Evolutionary conservation across 495 filamentous ascomycete species (phyloP).

Genomic region (Penicillium dipodomyicola): DNA sequence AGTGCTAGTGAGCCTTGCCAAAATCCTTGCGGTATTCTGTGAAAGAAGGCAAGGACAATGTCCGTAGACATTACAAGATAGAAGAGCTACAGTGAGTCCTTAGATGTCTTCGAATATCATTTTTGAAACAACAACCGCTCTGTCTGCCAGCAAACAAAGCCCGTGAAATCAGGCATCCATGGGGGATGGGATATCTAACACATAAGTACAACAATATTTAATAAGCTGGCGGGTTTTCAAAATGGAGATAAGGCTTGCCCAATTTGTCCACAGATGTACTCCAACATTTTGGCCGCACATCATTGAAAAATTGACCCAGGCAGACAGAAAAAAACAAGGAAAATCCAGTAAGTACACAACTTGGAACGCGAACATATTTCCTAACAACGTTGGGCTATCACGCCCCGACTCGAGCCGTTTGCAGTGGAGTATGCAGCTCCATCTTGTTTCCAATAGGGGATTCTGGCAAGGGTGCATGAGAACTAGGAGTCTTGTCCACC

Average conservation of each 20-base stretch:
- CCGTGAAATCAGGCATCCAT: no score
- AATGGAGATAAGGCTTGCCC: neutral
- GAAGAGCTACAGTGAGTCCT: no score
- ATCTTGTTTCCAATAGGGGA: slow-evolving; percentile 9
- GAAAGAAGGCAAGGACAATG: no score
- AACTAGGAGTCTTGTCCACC: slow-evolving; percentile 10
- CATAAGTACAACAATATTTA: no score
- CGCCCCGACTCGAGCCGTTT: slow-evolving; percentile 12
- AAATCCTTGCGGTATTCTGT: no score
- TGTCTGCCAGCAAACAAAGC: no score
- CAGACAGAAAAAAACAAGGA: neutral
- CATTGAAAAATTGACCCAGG: neutral
- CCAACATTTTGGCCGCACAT: neutral
- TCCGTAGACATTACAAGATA: no score
- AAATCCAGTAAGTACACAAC: neutral
- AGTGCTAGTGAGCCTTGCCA: neutral
- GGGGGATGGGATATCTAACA: no score
- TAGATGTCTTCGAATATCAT: no score
- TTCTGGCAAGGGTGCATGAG: slow-evolving; percentile 3
- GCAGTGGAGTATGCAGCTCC: slow-evolving; percentile 13
- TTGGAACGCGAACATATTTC: neutral
- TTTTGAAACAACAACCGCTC: no score
- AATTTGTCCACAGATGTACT: neutral
- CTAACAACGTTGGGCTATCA: neutral
- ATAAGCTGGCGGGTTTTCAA: no score